Evolutionary conservation across 306 rosid species (phyloP), one percentile per base, ranked within the genome.

Genomic region (Citrullus amarus): DNA sequence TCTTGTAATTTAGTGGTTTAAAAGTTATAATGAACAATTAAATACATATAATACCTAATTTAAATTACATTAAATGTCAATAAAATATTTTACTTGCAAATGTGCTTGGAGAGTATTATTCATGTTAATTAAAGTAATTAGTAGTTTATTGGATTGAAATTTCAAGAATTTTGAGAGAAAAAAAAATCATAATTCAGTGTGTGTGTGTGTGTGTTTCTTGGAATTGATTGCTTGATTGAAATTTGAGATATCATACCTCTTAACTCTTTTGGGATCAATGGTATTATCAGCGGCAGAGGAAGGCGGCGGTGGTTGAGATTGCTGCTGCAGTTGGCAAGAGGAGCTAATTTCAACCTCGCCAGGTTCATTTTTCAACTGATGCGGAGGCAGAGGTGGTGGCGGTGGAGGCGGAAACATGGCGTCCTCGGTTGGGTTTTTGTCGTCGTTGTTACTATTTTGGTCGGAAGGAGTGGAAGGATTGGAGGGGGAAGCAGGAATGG

Each of bases 221-320:
- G 67, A 16, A 63, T 43, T 71, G 46, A 6, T 71, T 71, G 25
- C 11, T 69, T 16, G 7, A 68, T 70, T 72, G 77, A 72, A 7
- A 55, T 32, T 32, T 32, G 36, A 32, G 36, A 32, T 32, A 3
- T n/a, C 5, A 76, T 88, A 95, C 99, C 99, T 91, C 82, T 95
- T 95, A 62, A 95, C 97, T 89, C 97, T 87, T 79, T 95, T 95
- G 53, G 97, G 97, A 79, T 95, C 99, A 38, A 77, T 67, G 68
- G 80, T n/a, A 71, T 88, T 80, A 36, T 85, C 83, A 79, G 60
- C 70, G 82, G 66, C 71, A 55, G 75, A 76, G 82, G 67, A 56
- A 50, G 77, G 74, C 20, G 84, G 69, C 17, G 79, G 71, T 20
- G 75, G 72, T 9, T 76, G 67, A 4, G 84, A 87, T 12, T 69